Evolutionary conservation across 2,329 filamentous ascomycete species (phyloP).

Genomic region (Pseudogymnoascus sp.): DNA sequence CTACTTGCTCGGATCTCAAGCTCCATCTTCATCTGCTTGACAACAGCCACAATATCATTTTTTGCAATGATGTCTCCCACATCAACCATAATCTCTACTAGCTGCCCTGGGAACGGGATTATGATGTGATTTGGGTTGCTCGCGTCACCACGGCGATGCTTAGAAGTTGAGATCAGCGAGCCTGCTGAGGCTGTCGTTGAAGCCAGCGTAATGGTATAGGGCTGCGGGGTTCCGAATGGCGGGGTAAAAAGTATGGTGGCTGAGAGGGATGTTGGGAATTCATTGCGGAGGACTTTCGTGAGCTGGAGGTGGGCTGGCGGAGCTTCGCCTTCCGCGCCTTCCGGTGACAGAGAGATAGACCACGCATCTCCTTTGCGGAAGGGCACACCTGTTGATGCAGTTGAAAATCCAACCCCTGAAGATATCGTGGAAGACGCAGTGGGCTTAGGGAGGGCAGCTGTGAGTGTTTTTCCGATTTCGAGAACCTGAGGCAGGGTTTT

Average conservation of each 20-base stretch:
- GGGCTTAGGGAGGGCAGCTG: slow-evolving; percentile 30
- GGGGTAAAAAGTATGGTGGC: slow-evolving; percentile 43
- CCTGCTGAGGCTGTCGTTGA: slow-evolving; percentile 40
- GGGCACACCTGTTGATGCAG: slow-evolving; percentile 31
- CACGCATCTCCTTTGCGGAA: slow-evolving; percentile 54
- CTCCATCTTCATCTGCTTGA: slow-evolving; percentile 65
- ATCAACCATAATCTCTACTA: slow-evolving; percentile 52
- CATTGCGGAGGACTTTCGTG: slow-evolving; percentile 48
- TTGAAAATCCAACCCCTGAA: neutral
- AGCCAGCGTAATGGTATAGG: slow-evolving; percentile 37
- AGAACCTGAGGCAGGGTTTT: slow-evolving; percentile 33
- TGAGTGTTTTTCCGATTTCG: slow-evolving; percentile 26
- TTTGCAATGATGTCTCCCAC: slow-evolving; percentile 41
- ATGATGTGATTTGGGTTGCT: slow-evolving; percentile 44
- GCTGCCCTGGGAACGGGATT: slow-evolving; percentile 50
- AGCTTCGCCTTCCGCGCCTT: slow-evolving; percentile 18
- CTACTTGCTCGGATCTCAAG: slow-evolving; percentile 44
- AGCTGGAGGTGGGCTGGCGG: slow-evolving; percentile 45
- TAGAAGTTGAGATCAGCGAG: slow-evolving; percentile 38
- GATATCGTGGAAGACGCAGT: slow-evolving; percentile 15
- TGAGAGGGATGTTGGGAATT: slow-evolving; percentile 48
- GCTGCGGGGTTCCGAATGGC: slow-evolving; percentile 37
- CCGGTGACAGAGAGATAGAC: slow-evolving; percentile 41
- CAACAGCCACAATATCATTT: slow-evolving; percentile 48
- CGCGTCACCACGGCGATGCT: slow-evolving; percentile 42